phyloP scores from a whole-genome alignment of 768 basidiomycete species.

The Rhodosporidiobolus sp. region DNA sequence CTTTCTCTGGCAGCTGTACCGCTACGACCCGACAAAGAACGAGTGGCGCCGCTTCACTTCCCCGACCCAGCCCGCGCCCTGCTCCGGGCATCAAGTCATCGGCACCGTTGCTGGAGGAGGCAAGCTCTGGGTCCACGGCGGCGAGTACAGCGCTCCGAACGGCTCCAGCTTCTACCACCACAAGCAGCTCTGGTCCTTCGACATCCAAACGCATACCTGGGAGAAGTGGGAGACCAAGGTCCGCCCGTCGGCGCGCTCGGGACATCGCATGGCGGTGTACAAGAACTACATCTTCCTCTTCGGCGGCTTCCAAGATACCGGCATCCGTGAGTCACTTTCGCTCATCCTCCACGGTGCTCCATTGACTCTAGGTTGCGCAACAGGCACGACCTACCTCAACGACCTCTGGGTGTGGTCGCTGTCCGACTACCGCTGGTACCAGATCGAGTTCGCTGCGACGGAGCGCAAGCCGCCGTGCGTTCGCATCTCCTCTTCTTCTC shows the following conservation, averaged over 20 bases:
- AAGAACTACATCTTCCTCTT: constrained; percentile 83
- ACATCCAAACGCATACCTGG: constrained; percentile 74
- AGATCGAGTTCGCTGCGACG: constrained; percentile 68
- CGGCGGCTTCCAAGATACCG: constrained; percentile 86
- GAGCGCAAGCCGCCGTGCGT: constrained; percentile 70
- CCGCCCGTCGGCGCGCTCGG: constrained; percentile 73
- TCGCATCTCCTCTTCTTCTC: neutral
- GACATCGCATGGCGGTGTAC: constrained; percentile 88
- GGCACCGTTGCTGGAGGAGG: constrained; percentile 74
- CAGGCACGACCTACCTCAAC: constrained; percentile 61
- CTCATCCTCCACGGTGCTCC: too few species aligned
- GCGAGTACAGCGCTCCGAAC: constrained; percentile 58
- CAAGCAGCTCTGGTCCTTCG: constrained; percentile 79
- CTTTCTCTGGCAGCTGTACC: constrained; percentile 59
- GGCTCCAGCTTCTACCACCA: constrained; percentile 65
- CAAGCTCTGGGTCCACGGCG: constrained; percentile 57
- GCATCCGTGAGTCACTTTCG: too few species aligned
- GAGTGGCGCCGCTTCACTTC: constrained; percentile 87
- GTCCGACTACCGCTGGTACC: constrained; percentile 69
- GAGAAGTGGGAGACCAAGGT: constrained; percentile 83
- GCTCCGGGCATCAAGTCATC: constrained; percentile 80
- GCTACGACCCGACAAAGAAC: constrained; percentile 83
- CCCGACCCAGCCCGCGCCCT: constrained; percentile 77
- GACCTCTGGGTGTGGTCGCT: constrained; percentile 92
- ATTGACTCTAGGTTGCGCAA: too few species aligned